Base-by-base conservation (phyloP, 2,329 filamentous ascomycete genomes). In the Moelleriella libera region DNA sequence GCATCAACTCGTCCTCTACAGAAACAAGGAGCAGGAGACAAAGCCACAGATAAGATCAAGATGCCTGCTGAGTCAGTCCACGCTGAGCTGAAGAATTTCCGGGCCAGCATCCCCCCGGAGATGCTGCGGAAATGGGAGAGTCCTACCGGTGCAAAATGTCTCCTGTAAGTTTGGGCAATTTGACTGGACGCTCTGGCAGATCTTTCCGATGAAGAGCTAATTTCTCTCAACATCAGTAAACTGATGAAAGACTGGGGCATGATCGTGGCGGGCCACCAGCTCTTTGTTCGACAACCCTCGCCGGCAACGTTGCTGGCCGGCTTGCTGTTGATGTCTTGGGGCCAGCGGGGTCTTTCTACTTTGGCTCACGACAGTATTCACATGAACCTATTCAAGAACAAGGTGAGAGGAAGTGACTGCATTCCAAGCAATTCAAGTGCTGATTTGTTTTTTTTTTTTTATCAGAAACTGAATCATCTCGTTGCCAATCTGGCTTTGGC, bases 321-420 rank as follows among this genome's bases (percentile, higher is more conserved):
- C 9, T 44, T 44, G 29, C 42, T 44, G 3, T 29, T 44, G 5
- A 44, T 44, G 42, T 29, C 42, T 30, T 44, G 42, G 42, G 42
- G 42, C 11, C 42, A 44, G 29, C 14, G 42, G 8, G 42, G 42
- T 28, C 28, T 44, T 8, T 44, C 42, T 5, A 44, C 42, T 5
- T n/a, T 44, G 3, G 42, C 42, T 9, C 42, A 44, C n/a, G 42
- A 44, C 5, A 44, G 42, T 29, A 44, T 44, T 44, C 42, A 44
- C 42, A 44, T 44, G 42, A 44, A 44, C n/a, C 29, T 44, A 28
- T 44, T 44, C 29, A 44, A 44, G 42, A 44, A 44, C 42, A 44
- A 44, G 29, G 42, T 44, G 28, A 30, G 42, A 37, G 12, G 12
- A 12, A 4, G 8, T 37, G 34, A 37, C 12, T 37, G 34, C 8